These are phyloP conservation scores for Globisporangium radiosum DNA, from an alignment of 352 stramenopile genomes.

Conservation along the genomic window DNA sequence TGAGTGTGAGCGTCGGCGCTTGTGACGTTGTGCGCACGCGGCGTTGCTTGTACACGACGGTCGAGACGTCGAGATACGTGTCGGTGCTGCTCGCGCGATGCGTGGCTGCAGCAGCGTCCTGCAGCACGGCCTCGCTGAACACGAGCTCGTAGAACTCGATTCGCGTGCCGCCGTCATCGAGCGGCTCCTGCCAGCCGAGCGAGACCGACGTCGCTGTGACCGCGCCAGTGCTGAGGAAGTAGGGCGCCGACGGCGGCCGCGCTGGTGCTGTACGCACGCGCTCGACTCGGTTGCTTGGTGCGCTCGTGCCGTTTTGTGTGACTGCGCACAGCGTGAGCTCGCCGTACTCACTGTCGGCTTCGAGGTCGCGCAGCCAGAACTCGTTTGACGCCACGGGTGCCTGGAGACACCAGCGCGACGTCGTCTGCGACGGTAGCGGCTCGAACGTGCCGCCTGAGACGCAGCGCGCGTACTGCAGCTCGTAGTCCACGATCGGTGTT, in stretches of 20 bases:
- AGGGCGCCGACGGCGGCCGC: slow-evolving; percentile 27
- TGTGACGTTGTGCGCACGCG: slow-evolving; percentile 44
- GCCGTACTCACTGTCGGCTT: slow-evolving; percentile 39
- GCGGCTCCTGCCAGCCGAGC: slow-evolving; percentile 49
- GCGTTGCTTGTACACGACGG: slow-evolving; percentile 47
- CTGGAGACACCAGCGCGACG: slow-evolving; percentile 54
- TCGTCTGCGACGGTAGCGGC: slow-evolving; percentile 15
- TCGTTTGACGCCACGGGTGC: slow-evolving; percentile 36
- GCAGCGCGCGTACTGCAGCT: slow-evolving; percentile 34
- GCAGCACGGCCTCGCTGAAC: slow-evolving; percentile 55
- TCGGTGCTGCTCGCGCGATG: slow-evolving; percentile 13
- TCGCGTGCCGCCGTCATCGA: slow-evolving; percentile 46
- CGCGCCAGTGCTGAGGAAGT: slow-evolving; percentile 40
- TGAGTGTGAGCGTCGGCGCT: slow-evolving; percentile 28
- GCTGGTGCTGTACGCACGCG: slow-evolving; percentile 24
- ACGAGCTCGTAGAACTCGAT: slow-evolving; percentile 66
- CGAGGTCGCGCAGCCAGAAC: slow-evolving; percentile 31
- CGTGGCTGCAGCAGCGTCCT: slow-evolving; percentile 26
- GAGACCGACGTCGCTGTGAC: slow-evolving; percentile 62
- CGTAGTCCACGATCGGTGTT: slow-evolving; percentile 57
- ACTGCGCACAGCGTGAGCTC: slow-evolving; percentile 40
- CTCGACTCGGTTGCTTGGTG: slow-evolving; percentile 35
- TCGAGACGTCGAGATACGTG: slow-evolving; percentile 46
- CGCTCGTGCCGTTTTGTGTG: slow-evolving; percentile 49
- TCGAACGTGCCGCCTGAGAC: slow-evolving; percentile 9